Base-by-base conservation (phyloP, 441 rosid genomes). In the Arabidopsis hybrid region DNA sequence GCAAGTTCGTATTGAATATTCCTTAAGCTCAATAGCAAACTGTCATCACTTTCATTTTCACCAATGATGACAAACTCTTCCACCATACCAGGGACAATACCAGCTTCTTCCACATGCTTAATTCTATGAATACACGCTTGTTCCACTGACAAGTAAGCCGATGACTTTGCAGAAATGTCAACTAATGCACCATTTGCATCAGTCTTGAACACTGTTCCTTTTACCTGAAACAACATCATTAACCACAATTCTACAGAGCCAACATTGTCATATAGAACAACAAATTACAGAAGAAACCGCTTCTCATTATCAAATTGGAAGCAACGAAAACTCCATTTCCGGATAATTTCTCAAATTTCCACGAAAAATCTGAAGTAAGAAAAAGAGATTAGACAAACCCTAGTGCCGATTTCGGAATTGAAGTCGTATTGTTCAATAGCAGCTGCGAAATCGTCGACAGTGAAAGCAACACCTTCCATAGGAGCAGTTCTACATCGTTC, bases 1-100 rank as follows among this genome's bases (percentile, higher is more conserved):
- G 96, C 93, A 82, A 88, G 94, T 62, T 89, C 92, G 40, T 84
- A 88, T 11, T 93, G 99, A 65, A 88, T 80, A 21, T 42, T 8
- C 81, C 85, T 84, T 60, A 90, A 84, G 88, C 99, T 95, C 85
- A 91, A 71, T 72, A 91, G 29, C 79, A 93, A 86, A 79, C 96
- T 90, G 80, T 91, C 97, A 78, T 93, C 97, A 51, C 64, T 87
- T 69, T 89, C 96, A 50, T 83, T 84, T 84, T 86, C 91, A 42
- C 96, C 99, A 1, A 95, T 77, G 60, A 95, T 87, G 26, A 87
- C 81, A 82, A 93, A 95, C 89, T 95, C 97, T 76, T 86, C 91
- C 10, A 63, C 88, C 83, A 90, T n/a, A 58, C 99, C 98, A 39
- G 95, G 93, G 79, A 88, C 81, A 64, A 95, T 86, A 42, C 99